Evolutionary conservation across 2,329 filamentous ascomycete species (phyloP), one percentile per base, ranked within the genome.

Genomic region (Pestalotiopsis sp.): DNA sequence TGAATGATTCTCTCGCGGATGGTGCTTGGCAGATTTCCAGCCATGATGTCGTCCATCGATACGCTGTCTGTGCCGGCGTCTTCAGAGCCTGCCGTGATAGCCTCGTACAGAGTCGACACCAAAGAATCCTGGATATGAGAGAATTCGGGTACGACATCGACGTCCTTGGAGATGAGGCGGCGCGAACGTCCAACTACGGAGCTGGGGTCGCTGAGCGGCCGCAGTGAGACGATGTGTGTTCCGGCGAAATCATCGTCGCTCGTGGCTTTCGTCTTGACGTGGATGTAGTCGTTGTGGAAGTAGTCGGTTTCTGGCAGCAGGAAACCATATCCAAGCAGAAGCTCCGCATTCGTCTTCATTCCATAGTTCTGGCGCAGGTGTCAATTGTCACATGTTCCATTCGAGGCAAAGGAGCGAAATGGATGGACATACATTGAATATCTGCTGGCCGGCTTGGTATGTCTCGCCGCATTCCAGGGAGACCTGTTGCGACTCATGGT

Each of bases 321-420:
- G 75, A 91, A 91, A 2, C 89, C 88, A 74, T 92, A 92, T 0
- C 86, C 89, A 2, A 91, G 80, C 1, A 92, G 82, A 27, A 92
- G 81, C 80, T 93, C 91, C 69, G 90, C 91, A 74, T 94, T 94
- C 6, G 91, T 92, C 78, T 93, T 92, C 75, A 82, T 78, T 38
- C 92, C 92, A 75, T 94, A 94, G 77, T 93, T 93, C 81, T 93
- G 93, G 74, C 85, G 90, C 27, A 87, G 79, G 71, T 87, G 83
- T 25, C 23, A 38, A 52, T 20, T 27, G 20, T 12, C 5, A 12
- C 64, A 25, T 14, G n/a, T 9, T 36, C 6, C 31, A 23, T 20
- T 59, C 12, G 20, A 27, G 20, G 20, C 36, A 6, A 3, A 36
- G 56, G 41, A 4, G n/a, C 17, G 20, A 14, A 39, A 36, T 36